Base-by-base conservation (phyloP, 2,329 filamentous ascomycete genomes). In the Fusarium mexicanum region DNA sequence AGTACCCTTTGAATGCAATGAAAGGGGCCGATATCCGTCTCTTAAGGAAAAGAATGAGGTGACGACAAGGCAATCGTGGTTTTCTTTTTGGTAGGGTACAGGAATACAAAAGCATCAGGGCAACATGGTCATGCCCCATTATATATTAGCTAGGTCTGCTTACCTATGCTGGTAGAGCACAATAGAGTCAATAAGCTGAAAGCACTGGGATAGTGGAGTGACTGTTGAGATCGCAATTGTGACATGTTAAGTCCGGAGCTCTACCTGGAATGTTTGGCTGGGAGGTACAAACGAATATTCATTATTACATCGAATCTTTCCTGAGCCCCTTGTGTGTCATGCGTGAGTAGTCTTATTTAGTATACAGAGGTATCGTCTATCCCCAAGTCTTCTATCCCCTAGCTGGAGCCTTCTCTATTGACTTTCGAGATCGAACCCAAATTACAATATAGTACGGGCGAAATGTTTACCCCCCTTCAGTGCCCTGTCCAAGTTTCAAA, bases 321-420 rank as follows among this genome's bases (percentile, higher is more conserved):
- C 47, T 16, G 37, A 29, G 38, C 43, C n/a, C 57, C 33, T 43
- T 31, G 47, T 41, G 50, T 57, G 55, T 51, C 64, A 50, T 67
- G 47, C 50, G 64, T 37, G 59, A 46, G 69, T 41, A 67, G 60
- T 71, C 47, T 59, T 54, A 38, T 61, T 75, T 73, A 75, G 38
- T 75, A 70, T 78, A 78, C 76, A 77, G 70, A 76, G 72, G 71
- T 77, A 78, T 78, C 72, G 69, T 78, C 64, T 69, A 77, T 77
- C 64, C 60, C 63, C 70, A 53, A 40, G 48, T 65, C 54, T 31
- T 53, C 59, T 50, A 18, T 29, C 43, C 22, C 35, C 41, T 43
- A 63, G 26, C 47, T 61, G 46, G 62, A 67, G 17, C 53, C 51
- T 59, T 54, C 61, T 43, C 61, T 43, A 59, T 53, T 29, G 18